Conservation (phyloP, 371 early-diverging fungal genomes). For the Actinomortierella ambigua region DNA sequence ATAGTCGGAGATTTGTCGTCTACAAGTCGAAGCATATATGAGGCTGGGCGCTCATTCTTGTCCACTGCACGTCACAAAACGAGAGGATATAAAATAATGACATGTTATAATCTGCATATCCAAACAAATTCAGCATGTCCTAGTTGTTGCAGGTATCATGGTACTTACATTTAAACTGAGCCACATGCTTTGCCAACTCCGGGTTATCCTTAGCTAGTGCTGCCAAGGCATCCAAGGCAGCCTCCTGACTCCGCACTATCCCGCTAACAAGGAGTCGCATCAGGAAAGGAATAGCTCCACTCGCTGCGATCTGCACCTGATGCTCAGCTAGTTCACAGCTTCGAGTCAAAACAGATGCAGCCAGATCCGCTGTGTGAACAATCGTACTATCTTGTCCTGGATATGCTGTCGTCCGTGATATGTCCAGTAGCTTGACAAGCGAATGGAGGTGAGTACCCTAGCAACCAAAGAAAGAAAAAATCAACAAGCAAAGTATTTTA, state of each 20-base stretch:
- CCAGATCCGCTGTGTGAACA: slow-evolving; percentile 70
- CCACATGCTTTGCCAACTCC: slow-evolving; percentile 55
- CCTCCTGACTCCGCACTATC: slow-evolving; percentile 71
- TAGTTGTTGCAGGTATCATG: background rate
- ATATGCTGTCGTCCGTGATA: slow-evolving; percentile 20
- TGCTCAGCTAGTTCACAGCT: slow-evolving; percentile 67
- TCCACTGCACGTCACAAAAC: slow-evolving; percentile 11
- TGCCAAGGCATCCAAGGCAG: slow-evolving; percentile 79
- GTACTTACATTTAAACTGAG: slow-evolving; percentile 54
- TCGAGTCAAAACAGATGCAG: slow-evolving; percentile 69
- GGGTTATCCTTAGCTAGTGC: slow-evolving; percentile 70
- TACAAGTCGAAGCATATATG: slow-evolving; percentile 66
- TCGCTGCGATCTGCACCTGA: slow-evolving; percentile 62
- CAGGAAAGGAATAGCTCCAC: slow-evolving; percentile 66
- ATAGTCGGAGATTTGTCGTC: slow-evolving; percentile 66
- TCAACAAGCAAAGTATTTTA: background rate
- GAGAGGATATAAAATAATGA: background rate
- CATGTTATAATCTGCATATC: background rate
- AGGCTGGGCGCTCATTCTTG: slow-evolving; percentile 41
- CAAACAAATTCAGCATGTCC: background rate
- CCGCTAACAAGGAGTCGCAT: slow-evolving; percentile 64
- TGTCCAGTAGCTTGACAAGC: slow-evolving; percentile 41
- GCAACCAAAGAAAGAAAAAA: background rate
- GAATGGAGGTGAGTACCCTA: slow-evolving; percentile 52
- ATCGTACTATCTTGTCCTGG: slow-evolving; percentile 52